Conservation (phyloP, 345 rosid species). For the Eucalyptus tenuipes region DNA sequence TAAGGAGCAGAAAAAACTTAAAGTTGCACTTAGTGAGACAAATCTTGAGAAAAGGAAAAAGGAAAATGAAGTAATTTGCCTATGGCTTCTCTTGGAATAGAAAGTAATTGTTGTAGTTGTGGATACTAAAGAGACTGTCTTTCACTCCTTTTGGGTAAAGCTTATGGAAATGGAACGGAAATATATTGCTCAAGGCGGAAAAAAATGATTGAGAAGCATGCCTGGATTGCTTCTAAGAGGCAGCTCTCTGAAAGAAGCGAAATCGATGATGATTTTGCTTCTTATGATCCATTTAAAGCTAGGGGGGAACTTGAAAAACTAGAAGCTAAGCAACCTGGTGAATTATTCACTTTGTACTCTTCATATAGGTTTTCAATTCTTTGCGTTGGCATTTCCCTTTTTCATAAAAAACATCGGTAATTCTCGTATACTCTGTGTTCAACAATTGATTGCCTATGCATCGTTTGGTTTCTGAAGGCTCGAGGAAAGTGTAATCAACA, state of each 20-base stretch:
- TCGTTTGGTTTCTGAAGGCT: conserved; percentile 30
- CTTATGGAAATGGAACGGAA: conserved; percentile 84
- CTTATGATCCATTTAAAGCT: conserved; percentile 64
- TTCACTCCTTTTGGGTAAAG: conserved; percentile 22
- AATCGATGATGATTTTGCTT: conserved; percentile 80
- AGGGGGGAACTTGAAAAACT: conserved; percentile 67
- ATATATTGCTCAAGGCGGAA: conserved; percentile 69
- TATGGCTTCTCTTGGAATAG: background rate
- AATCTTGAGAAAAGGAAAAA: conserved; percentile 79
- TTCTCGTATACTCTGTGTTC: background rate
- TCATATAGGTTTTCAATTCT: background rate
- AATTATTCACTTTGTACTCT: background rate
- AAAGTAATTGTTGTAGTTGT: background rate
- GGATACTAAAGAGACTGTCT: background rate
- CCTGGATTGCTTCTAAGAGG: conserved; percentile 88
- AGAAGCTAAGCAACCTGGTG: conserved; percentile 81
- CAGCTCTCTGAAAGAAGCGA: conserved; percentile 87
- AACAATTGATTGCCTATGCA: background rate
- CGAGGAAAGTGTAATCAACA: conserved; percentile 91
- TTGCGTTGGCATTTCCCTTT: background rate
- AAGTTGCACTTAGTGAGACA: conserved; percentile 46
- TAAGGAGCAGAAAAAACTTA: conserved; percentile 51
- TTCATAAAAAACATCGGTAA: background rate
- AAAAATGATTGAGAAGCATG: conserved; percentile 82
- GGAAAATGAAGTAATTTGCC: conserved; percentile 76